A percentile compares a stretch with the other conserved stretches of the same genome.
Evolutionary conservation across 495 filamentous ascomycete genomes (phyloP).

Genomic region (Aspergillus cavernicola): DNA sequence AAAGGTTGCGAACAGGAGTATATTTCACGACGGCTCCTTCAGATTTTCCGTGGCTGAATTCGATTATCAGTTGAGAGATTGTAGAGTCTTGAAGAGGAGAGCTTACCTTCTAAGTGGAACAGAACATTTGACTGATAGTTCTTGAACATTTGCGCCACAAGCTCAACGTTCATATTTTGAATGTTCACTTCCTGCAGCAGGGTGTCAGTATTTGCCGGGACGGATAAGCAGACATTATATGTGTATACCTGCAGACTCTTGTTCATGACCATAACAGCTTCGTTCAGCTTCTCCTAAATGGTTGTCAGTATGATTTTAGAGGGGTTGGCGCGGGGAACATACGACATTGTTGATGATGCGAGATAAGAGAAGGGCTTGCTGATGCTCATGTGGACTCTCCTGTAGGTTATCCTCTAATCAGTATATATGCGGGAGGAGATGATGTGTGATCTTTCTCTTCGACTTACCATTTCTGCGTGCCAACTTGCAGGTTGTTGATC

Average conservation of each 20-base stretch:
- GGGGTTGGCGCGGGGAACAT: slow-evolving; percentile 22
- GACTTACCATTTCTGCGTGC: slow-evolving; percentile 19
- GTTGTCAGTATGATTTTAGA: slow-evolving; percentile 10
- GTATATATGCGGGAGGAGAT: not conserved
- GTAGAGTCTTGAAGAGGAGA: not conserved
- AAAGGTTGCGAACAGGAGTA: not conserved
- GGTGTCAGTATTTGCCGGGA: not conserved
- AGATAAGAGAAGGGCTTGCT: slow-evolving; percentile 87
- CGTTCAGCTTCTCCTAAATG: slow-evolving; percentile 91
- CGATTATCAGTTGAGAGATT: not conserved
- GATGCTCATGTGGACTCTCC: slow-evolving; percentile 97
- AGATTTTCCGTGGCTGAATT: slow-evolving; percentile 75
- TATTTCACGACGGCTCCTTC: slow-evolving; percentile 59
- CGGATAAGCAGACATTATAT: not conserved
- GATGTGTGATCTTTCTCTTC: too few relatives aligned
- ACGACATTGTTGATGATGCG: slow-evolving; percentile 98
- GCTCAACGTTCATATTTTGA: slow-evolving; percentile 96
- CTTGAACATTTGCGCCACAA: slow-evolving; percentile 99
- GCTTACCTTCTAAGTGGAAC: slow-evolving; percentile 90
- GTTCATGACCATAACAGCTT: slow-evolving; percentile 88
- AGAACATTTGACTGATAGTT: slow-evolving; percentile 98
- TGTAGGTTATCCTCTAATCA: slow-evolving; percentile 29
- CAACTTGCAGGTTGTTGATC: not conserved
- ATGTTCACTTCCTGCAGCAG: slow-evolving; percentile 87
- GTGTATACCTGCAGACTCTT: slow-evolving; percentile 77